Evolutionary conservation across 495 filamentous ascomycete species (phyloP).

Genomic region (Gamarada debralockiae): DNA sequence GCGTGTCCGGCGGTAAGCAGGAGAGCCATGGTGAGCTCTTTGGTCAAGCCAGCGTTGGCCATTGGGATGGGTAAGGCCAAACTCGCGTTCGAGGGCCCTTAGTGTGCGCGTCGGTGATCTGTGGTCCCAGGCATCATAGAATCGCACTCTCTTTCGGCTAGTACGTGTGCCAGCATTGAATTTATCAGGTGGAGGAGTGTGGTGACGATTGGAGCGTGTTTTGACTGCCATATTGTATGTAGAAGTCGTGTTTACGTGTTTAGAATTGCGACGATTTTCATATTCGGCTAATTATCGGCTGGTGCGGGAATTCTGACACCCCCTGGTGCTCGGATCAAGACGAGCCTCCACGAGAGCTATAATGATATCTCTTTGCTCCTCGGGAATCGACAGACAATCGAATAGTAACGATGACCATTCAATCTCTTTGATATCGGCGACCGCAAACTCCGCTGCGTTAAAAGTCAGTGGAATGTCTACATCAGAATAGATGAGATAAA

Average conservation of each 20-base stretch:
- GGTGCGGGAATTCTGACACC: not conserved
- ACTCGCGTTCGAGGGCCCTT: too few species aligned
- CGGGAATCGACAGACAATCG: conserved; percentile 20
- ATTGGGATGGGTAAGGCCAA: too few species aligned
- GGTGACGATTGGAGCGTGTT: too few species aligned
- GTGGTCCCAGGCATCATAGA: not conserved
- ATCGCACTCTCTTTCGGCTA: not conserved
- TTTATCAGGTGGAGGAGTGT: not conserved
- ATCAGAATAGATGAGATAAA: not conserved
- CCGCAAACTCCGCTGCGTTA: conserved; percentile 24
- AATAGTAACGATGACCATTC: conserved; percentile 23
- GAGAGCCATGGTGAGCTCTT: not conserved
- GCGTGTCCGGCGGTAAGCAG: not conserved
- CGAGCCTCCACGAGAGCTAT: conserved; percentile 22
- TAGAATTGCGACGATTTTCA: not conserved
- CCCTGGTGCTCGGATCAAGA: not conserved
- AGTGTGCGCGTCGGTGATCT: not conserved
- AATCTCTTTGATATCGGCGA: conserved; percentile 25
- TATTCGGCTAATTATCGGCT: not conserved
- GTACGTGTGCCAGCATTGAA: not conserved
- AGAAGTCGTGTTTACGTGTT: not conserved
- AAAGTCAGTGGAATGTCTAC: not conserved
- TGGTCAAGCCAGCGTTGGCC: too few species aligned
- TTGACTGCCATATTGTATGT: not conserved
- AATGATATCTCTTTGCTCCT: conserved; percentile 23